phyloP scores from a whole-genome alignment of 306 rosid species.

The Quercus wislizeni region DNA sequence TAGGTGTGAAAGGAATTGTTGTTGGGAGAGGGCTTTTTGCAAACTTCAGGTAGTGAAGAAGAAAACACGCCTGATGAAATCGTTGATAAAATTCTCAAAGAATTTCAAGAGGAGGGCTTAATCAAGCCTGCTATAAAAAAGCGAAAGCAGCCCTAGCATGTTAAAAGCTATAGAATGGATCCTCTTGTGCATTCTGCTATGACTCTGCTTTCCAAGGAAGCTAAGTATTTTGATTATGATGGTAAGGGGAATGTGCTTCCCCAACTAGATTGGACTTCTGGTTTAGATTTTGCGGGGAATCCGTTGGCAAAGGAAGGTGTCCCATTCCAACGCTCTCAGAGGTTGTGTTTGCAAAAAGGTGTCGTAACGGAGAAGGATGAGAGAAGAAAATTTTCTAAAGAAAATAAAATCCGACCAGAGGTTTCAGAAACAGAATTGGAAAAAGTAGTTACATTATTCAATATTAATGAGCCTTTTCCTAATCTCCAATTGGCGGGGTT shows the following conservation, averaged over 20 bases:
- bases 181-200: slow-evolving; percentile 29
- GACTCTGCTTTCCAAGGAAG: neutral
- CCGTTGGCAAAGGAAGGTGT: neutral
- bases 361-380: too few relatives aligned
- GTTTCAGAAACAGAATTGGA: neutral
- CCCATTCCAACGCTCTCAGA: too few relatives aligned
- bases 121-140: slow-evolving; percentile 16
- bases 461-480: slow-evolving; percentile 25
- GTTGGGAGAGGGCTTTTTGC: slow-evolving; percentile 12
- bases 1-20: neutral
- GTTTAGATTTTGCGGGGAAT: neutral
- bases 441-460: neutral
- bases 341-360: too few relatives aligned
- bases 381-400: too few relatives aligned
- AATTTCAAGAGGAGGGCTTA: neutral
- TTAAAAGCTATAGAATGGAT: slow-evolving; percentile 8
- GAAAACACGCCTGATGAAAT: neutral
- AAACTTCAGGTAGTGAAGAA: too few relatives aligned
- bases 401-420: fast-evolving
- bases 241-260: too few relatives aligned
- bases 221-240: slow-evolving; percentile 8
- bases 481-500: neutral
- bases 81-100: neutral
- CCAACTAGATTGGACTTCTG: too few relatives aligned
- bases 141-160: neutral